These are phyloP conservation scores for Yamadazyma blattariae DNA, from an alignment of 1,139 yeast species.

Conservation along the genomic window DNA sequence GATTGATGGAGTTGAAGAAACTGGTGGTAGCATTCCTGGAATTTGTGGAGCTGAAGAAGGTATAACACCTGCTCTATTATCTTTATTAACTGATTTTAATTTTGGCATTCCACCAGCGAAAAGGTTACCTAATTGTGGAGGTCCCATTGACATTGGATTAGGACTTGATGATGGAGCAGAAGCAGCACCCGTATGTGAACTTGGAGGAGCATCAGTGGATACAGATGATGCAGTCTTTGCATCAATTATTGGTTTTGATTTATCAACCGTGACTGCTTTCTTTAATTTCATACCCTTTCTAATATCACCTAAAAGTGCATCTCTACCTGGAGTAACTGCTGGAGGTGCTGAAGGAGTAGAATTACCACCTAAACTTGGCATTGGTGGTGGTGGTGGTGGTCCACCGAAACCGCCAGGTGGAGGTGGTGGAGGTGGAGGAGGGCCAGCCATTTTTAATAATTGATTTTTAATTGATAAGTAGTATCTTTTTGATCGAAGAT, in stretches of 20 bases:
- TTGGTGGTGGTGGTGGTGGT: slow-evolving; percentile 47
- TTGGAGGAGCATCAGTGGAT: slow-evolving; percentile 10
- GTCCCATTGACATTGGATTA: slow-evolving; percentile 12
- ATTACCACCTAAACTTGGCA: slow-evolving; percentile 25
- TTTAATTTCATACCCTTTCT: slow-evolving; percentile 74
- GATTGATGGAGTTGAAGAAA: slow-evolving; percentile 28
- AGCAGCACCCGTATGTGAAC: slow-evolving; percentile 12
- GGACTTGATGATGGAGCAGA: slow-evolving; percentile 7
- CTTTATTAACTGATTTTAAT: slow-evolving; percentile 54
- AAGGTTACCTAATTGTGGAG: slow-evolving; percentile 70
- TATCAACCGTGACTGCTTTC: slow-evolving; percentile 58
- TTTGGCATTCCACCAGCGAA: slow-evolving; percentile 89
- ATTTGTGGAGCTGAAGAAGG: slow-evolving; percentile 39
- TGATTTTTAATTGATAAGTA: too few relatives aligned
- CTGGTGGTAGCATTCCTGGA: slow-evolving; percentile 21
- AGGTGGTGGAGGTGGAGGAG: slow-evolving; percentile 19
- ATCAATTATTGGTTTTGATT: slow-evolving; percentile 43
- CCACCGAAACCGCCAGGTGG: slow-evolving; percentile 16
- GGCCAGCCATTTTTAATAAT: slow-evolving; percentile 13
- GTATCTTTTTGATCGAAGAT: background rate
- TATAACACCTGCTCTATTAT: slow-evolving; percentile 42
- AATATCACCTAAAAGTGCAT: slow-evolving; percentile 84
- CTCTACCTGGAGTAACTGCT: slow-evolving; percentile 49
- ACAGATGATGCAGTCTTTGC: slow-evolving; percentile 18
- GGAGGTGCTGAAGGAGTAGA: slow-evolving; percentile 28